Percentiles rank a stretch among this genome's conserved stretches.
Evolutionary conservation across 192 early-diverging fungal species (phyloP).

Genomic region (Phlyctochytrium arcticum): DNA sequence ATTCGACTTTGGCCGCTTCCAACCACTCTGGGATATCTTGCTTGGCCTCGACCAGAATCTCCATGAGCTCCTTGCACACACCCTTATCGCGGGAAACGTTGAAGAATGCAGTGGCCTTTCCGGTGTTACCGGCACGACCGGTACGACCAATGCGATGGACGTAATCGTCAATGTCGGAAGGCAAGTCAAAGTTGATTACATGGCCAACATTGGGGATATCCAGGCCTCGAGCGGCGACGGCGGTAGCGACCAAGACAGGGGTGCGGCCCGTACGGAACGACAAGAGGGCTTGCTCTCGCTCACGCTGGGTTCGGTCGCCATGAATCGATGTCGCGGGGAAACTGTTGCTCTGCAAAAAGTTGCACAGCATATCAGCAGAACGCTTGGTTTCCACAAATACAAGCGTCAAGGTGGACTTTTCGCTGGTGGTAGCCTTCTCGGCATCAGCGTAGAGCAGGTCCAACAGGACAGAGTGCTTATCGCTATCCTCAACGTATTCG

Average conservation of each 20-base stretch:
- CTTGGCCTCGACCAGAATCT: constrained; percentile 82
- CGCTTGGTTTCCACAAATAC: constrained; percentile 98
- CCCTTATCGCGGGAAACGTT: constrained; percentile 69
- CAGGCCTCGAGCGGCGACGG: constrained; percentile 88
- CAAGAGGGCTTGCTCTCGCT: constrained; percentile 76
- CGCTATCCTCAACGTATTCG: constrained; percentile 63
- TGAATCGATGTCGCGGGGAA: constrained; percentile 93
- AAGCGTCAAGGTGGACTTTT: constrained; percentile 63
- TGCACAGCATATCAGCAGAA: constrained; percentile 53
- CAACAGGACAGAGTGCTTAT: constrained; percentile 85
- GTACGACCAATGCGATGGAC: constrained; percentile 98
- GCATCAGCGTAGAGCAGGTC: constrained; percentile 60
- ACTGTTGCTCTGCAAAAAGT: constrained; percentile 64
- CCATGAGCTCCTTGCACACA: constrained; percentile 58
- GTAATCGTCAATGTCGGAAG: constrained; percentile 98
- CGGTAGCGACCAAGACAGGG: constrained; percentile 92
- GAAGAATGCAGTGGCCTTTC: constrained; percentile 91
- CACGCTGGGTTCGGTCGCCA: constrained; percentile 77
- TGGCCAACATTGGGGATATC: constrained; percentile 90
- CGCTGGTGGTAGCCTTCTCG: constrained; percentile 21
- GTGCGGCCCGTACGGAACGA: constrained; percentile 87
- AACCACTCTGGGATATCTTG: constrained; percentile 84
- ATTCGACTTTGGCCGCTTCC: constrained; percentile 79
- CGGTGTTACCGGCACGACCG: constrained; percentile 95
- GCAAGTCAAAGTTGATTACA: constrained; percentile 82